Percentiles rank a stretch among this genome's conserved stretches.
These are phyloP conservation scores for Coccomyxa sp. DNA, from an alignment of 139 green algal species.

Conservation along the genomic window DNA sequence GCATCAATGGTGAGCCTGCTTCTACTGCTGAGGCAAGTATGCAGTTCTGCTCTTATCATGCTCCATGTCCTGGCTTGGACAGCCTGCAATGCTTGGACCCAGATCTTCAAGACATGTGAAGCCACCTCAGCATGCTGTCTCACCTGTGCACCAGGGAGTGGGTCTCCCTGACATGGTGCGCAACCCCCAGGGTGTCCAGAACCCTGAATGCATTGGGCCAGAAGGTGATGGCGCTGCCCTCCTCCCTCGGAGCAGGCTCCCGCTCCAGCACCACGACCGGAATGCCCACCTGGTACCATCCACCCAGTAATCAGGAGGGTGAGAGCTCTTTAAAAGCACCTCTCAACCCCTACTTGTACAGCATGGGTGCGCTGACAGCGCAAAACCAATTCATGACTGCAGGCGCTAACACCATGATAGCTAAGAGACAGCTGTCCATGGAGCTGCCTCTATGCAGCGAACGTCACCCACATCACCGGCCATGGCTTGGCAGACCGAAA, in stretches of 20 bases:
- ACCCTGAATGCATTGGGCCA: slow-evolving; percentile 75
- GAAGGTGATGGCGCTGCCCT: slow-evolving; percentile 62
- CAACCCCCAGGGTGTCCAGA: slow-evolving; percentile 64
- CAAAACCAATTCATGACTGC: not conserved
- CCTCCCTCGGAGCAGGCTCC: slow-evolving; percentile 6
- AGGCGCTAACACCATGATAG: not conserved
- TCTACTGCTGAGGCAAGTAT: too few relatives aligned
- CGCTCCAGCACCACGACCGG: slow-evolving; percentile 56
- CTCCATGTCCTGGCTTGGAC: too few relatives aligned
- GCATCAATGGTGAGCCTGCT: too few relatives aligned
- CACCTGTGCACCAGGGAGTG: slow-evolving; percentile 28
- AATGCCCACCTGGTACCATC: slow-evolving; percentile 42
- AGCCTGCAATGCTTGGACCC: too few relatives aligned
- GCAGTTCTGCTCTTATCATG: too few relatives aligned
- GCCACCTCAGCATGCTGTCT: too few relatives aligned
- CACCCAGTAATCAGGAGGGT: too few relatives aligned
- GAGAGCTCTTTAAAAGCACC: not conserved
- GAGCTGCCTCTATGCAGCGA: not conserved
- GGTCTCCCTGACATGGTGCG: slow-evolving; percentile 37
- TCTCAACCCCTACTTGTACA: not conserved
- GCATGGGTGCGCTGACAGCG: not conserved
- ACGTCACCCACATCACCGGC: not conserved
- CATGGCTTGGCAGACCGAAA: too few relatives aligned
- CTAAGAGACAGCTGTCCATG: not conserved
- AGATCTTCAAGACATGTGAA: too few relatives aligned